phyloP scores from a whole-genome alignment of 176 grass and related monocot genomes.

The Phragmites australis region DNA sequence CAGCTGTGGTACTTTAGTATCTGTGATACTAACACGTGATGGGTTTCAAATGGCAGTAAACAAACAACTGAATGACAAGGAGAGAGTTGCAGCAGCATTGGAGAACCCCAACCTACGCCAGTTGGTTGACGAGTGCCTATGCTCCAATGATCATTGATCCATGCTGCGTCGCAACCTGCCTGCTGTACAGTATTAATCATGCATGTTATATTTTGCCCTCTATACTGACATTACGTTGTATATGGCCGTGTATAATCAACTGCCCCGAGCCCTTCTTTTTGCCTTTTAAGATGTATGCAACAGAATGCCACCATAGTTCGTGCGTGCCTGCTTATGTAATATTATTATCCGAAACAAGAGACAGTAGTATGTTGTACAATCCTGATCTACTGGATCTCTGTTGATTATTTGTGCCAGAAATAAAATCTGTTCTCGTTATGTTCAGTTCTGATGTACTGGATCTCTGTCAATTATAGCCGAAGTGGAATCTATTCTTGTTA shows the following conservation, averaged over 20 bases:
- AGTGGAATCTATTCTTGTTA: not conserved
- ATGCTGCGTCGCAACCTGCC: slow-evolving; percentile 3
- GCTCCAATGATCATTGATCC: slow-evolving; percentile 68
- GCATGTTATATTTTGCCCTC: slow-evolving; percentile 39
- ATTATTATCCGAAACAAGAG: not conserved
- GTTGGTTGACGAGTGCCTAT: slow-evolving; percentile 88
- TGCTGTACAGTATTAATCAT: slow-evolving; percentile 53
- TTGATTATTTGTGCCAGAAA: not conserved
- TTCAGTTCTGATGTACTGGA: not conserved
- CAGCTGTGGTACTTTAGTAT: not conserved
- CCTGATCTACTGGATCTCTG: not conserved
- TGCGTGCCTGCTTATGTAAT: slow-evolving; percentile 10
- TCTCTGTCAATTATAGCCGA: not conserved
- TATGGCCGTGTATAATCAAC: slow-evolving; percentile 20
- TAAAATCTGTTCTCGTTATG: not conserved
- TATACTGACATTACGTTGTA: slow-evolving; percentile 11
- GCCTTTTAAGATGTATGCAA: not conserved
- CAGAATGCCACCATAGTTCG: not conserved
- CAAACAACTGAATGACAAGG: slow-evolving; percentile 97
- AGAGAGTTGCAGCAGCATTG: slow-evolving; percentile 83
- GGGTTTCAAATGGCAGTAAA: slow-evolving; percentile 68
- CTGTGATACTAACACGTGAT: slow-evolving; percentile 12
- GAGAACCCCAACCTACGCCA: slow-evolving; percentile 97
- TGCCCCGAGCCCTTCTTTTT: not conserved
- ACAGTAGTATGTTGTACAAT: not conserved